A percentile compares a stretch with the other conserved stretches of the same genome.
Conservation (phyloP, 345 rosid species). For the Moricandia moricandioides region DNA sequence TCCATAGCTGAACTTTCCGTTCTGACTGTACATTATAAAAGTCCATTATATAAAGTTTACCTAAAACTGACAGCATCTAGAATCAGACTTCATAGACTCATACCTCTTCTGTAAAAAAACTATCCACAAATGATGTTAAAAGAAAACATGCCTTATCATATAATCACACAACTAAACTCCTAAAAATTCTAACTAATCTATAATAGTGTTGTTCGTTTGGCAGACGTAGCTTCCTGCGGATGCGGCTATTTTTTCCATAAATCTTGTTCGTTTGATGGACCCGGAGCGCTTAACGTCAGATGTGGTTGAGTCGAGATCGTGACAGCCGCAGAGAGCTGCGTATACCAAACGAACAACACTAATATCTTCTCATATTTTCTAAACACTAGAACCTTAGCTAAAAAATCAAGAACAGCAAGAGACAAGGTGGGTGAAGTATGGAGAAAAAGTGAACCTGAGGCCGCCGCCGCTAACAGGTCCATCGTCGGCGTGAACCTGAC, state of each 20-base stretch:
- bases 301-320: no score
- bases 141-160: neutral
- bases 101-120: neutral
- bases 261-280: no score
- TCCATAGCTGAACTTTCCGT: conserved; percentile 96
- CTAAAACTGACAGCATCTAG: neutral
- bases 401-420: neutral
- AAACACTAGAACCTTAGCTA: neutral
- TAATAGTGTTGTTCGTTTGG: no score
- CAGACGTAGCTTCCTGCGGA: no score
- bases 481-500: conserved; percentile 70
- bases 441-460: conserved; percentile 52
- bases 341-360: no score
- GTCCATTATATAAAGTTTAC: neutral
- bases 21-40: conserved; percentile 53
- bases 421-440: conserved; percentile 1
- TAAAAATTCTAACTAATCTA: neutral
- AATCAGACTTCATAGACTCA: neutral
- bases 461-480: conserved; percentile 92
- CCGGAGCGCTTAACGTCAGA: no score
- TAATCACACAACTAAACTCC: neutral
- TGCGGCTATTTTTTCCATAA: no score
- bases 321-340: no score
- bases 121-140: neutral
- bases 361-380: neutral